A percentile compares a stretch with the other conserved stretches of the same genome.
phyloP scores from a whole-genome alignment of 768 basidiomycete species.

The Lyophyllum semitale region DNA sequence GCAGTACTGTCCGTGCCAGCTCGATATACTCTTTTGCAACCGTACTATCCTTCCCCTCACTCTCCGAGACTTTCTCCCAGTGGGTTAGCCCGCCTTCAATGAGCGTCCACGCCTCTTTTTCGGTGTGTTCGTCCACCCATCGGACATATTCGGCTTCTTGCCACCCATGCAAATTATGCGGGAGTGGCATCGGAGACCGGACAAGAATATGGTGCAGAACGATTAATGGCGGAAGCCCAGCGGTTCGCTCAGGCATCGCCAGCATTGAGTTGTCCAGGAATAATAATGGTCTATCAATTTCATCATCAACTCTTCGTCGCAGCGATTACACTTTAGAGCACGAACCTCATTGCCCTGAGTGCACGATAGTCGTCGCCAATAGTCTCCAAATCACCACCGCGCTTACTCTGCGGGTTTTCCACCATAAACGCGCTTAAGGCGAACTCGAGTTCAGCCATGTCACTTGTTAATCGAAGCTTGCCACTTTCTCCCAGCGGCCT shows the following conservation, averaged over 20 bases:
- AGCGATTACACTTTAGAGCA: constrained; percentile 3
- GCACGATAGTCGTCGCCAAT: constrained; percentile 88
- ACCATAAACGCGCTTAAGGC: constrained; percentile 78
- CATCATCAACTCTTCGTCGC: constrained; percentile 1
- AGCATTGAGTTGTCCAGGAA: constrained; percentile 84
- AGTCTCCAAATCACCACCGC: constrained; percentile 66
- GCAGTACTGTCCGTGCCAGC: constrained; percentile 69
- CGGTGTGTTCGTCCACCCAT: constrained; percentile 91
- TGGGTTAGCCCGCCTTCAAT: constrained; percentile 77
- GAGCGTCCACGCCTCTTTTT: constrained; percentile 77
- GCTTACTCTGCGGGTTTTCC: constrained; percentile 56
- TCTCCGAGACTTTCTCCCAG: constrained; percentile 75
- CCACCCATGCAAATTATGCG: constrained; percentile 91
- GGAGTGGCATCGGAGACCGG: constrained; percentile 81
- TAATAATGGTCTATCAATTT: constrained; percentile 68
- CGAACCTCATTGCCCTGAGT: constrained; percentile 84
- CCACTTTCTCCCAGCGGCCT: constrained; percentile 90
- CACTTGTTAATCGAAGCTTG: constrained; percentile 91
- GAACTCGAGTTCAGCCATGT: constrained; percentile 97
- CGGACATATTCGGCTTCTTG: constrained; percentile 94
- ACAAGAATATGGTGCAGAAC: constrained; percentile 93
- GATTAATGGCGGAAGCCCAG: constrained; percentile 81
- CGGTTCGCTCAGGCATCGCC: constrained; percentile 64
- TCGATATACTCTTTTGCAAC: constrained; percentile 62
- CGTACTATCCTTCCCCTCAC: constrained; percentile 47